Base-by-base conservation (phyloP, 805 yeast species). In the Yamadazyma insecticola region DNA sequence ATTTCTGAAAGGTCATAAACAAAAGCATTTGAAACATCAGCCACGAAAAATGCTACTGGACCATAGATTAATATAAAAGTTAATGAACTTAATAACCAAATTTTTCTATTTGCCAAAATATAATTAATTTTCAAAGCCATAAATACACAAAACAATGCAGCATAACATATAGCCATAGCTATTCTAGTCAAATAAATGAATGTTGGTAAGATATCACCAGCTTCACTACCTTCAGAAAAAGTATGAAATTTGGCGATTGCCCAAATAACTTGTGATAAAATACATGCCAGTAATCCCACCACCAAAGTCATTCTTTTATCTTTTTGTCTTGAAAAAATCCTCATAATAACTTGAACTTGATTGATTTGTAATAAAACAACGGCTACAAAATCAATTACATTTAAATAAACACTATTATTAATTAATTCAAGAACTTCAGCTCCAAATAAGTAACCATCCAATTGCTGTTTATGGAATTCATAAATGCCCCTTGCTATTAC, bases 1-100 rank as follows among this genome's bases (percentile, higher is more conserved):
- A 83, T 63, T 48, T 83, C 90, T 13, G 87, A 76, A 30, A 83
- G 61, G 40, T 79, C 82, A 35, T 72, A 72, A n/a, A 79, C 77
- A 83, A 88, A 85, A 5, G 78, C 67, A 50, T 76, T 78, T 1
- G 89, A 70, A 3, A 85, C 75, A 57, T 84, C 95, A 4, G 87
- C 81, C 28, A 85, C 67, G 50, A 83, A 85, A 40, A 84, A 74
- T 0, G 78, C 81, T 22, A 81, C 74, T 6, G 85, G 80, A 7
- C 78, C 50, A 40, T 76, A 69, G 1, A 79, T 70, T 9, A 77
- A 67, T 1, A 81, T 38, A 6, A 74, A 49, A 4, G 84, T 74
- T 15, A 80, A 51, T 0, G 74, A 13, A 0, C 87, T 70, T n/a
- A 84, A 52, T 1, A 78, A 55, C 45, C 80, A 57, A 34, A 81